Evolutionary conservation across 1,139 yeast species (phyloP).

Genomic region (Geotrichum klebahnii): DNA sequence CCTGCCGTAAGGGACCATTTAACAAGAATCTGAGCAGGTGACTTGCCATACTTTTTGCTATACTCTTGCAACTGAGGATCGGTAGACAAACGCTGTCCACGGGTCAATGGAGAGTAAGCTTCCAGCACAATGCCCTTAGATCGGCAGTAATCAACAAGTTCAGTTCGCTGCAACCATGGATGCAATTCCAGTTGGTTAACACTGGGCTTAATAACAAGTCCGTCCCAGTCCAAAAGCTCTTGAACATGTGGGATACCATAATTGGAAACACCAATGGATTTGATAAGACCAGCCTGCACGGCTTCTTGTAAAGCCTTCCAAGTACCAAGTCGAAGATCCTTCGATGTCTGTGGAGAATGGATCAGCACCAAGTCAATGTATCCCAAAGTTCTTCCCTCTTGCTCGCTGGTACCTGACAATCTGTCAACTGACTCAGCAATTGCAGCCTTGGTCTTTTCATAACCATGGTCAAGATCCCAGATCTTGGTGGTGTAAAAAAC

Average conservation of each 20-base stretch:
- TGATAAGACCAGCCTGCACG: constrained; percentile 37
- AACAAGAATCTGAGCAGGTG: constrained; percentile 46
- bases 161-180: constrained; percentile 57
- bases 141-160: constrained; percentile 54
- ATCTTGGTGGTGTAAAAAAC: constrained; percentile 71
- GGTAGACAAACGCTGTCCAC: constrained; percentile 48
- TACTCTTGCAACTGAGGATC: constrained; percentile 48
- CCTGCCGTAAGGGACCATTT: constrained; percentile 43
- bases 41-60: constrained; percentile 41
- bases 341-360: constrained; percentile 38
- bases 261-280: constrained; percentile 46
- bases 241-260: constrained; percentile 43
- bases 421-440: constrained; percentile 49
- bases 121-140: constrained; percentile 52
- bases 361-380: constrained; percentile 47
- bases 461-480: constrained; percentile 55
- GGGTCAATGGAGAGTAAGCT: constrained; percentile 71
- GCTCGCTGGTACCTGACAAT: constrained; percentile 39
- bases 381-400: constrained; percentile 35
- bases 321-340: constrained; percentile 39
- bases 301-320: constrained; percentile 48
- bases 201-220: constrained; percentile 44
- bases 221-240: constrained; percentile 41
- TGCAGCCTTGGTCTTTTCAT: constrained; percentile 53
- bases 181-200: constrained; percentile 53